Conservation (phyloP, 2,329 filamentous ascomycete species). For the Fusarium acutatum region DNA sequence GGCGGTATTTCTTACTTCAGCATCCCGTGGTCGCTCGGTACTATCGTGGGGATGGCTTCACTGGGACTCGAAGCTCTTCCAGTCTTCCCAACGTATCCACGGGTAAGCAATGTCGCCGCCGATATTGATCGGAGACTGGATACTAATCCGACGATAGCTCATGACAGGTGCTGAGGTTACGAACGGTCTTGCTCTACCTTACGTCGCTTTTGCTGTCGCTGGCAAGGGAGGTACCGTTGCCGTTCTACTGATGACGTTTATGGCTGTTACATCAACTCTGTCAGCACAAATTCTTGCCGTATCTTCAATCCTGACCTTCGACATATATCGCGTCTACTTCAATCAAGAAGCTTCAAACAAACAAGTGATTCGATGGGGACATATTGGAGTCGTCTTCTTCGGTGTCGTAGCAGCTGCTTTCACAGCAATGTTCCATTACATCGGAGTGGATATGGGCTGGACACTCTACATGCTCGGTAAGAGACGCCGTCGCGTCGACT, state of each 20-base stretch:
- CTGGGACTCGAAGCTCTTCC: neutral
- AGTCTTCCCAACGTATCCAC: neutral
- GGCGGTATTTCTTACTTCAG: neutral
- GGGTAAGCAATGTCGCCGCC: neutral
- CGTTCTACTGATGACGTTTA: neutral
- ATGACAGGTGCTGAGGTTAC: neutral
- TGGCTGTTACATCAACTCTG: conserved; percentile 57
- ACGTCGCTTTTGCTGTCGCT: neutral
- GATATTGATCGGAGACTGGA: fast-evolving
- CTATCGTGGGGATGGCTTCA: neutral
- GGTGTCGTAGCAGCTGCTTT: fast-evolving
- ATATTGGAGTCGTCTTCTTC: conserved; percentile 57
- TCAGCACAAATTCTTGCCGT: conserved; percentile 63
- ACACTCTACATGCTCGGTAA: neutral
- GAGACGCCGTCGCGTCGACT: fast-evolving
- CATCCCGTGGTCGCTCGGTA: neutral
- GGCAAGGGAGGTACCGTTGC: neutral
- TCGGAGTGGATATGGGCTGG: neutral
- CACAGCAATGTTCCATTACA: neutral
- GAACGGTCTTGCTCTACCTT: neutral
- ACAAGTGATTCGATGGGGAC: conserved; percentile 60
- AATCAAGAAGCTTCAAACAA: conserved; percentile 55
- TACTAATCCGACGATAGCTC: fast-evolving
- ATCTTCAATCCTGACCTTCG: conserved; percentile 62
- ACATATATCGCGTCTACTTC: conserved; percentile 61